Base-by-base conservation (phyloP, 352 stramenopile species). In the Nannochloropsis limnetica region DNA sequence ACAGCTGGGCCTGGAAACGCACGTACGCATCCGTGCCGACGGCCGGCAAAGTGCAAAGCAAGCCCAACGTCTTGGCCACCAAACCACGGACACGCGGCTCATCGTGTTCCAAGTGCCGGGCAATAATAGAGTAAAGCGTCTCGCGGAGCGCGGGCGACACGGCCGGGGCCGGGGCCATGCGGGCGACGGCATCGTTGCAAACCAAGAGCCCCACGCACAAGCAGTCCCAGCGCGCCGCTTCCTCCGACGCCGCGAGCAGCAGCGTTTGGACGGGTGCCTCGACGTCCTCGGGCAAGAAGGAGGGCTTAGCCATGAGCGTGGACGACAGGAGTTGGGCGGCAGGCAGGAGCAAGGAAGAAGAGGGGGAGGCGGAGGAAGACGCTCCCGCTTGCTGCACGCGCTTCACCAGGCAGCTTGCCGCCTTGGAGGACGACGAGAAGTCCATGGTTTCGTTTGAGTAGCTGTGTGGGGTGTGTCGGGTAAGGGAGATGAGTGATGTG, bases 31-130 rank as follows among this genome's bases (percentile, higher is more conserved):
- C 61, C 61, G 61, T 74, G n/a, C 61, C 61, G 9, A 74, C 61
- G 61, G 61, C n/a, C 25, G 61, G 61, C n/a, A 74, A 29, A 29
- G 61, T 74, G 61, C 61, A 74, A 29, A 74, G 61, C 61, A 74
- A 74, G 11, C 61, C 61, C 3, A 74, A 29, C 3, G 61, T 74
- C 61, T 74, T 74, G 6, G 61, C 61, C n/a, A 74, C 61, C 61
- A 74, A 20, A 20, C 61, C n/a, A 8, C 61, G 3, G 9, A 74
- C 61, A 25, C 61, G n/a, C n/a, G 61, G 61, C n/a, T 74, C 61
- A 22, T 23, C 61, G 11, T 74, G 61, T 29, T 74, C 61, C 61
- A 74, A 74, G 25, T 74, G 61, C n/a, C n/a, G 61, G n/a, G 61
- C 61, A 29, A 74, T 74, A 8, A 74, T 29, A 15, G 61, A 31